These are phyloP conservation scores for Chaetomiaceae sp. DNA, from an alignment of 2,329 filamentous ascomycete genomes.

Conservation along the genomic window DNA sequence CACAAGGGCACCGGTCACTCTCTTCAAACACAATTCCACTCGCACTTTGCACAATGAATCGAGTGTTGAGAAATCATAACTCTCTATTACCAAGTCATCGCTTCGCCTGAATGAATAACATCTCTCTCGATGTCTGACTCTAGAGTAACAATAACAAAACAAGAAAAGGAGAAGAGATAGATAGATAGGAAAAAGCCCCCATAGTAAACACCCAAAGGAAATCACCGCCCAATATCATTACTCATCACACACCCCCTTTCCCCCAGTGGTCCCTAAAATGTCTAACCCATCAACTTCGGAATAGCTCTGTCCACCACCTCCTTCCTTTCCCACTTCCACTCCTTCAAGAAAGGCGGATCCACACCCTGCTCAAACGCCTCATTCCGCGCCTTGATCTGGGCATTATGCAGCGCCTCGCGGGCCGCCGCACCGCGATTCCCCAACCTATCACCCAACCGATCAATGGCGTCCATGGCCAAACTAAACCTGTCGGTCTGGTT, in stretches of 20 bases:
- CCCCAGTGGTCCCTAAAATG: too few relatives aligned
- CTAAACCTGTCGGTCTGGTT: conserved; percentile 76
- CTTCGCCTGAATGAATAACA: too few relatives aligned
- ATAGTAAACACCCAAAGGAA: too few relatives aligned
- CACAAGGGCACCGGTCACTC: too few relatives aligned
- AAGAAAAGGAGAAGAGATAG: not conserved
- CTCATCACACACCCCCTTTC: too few relatives aligned
- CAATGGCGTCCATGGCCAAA: conserved; percentile 71
- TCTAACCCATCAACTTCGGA: conserved; percentile 8
- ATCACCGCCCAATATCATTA: too few relatives aligned
- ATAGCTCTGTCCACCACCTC: conserved; percentile 13
- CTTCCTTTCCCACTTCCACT: conserved; percentile 60
- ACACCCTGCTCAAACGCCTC: conserved; percentile 66
- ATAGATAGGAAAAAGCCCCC: too few relatives aligned
- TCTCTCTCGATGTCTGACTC: too few relatives aligned
- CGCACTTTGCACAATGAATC: too few relatives aligned
- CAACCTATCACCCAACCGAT: conserved; percentile 54
- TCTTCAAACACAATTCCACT: too few relatives aligned
- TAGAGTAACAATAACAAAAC: not conserved
- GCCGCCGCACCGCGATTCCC: conserved; percentile 60
- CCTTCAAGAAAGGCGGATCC: conserved; percentile 61
- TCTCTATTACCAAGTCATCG: too few relatives aligned
- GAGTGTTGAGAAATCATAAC: too few relatives aligned
- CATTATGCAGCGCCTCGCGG: conserved; percentile 59
- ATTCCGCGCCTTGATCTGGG: conserved; percentile 59